These are phyloP conservation scores for Pseudogymnoascus sp. DNA, from an alignment of 2,329 filamentous ascomycete species.

Conservation along the genomic window DNA sequence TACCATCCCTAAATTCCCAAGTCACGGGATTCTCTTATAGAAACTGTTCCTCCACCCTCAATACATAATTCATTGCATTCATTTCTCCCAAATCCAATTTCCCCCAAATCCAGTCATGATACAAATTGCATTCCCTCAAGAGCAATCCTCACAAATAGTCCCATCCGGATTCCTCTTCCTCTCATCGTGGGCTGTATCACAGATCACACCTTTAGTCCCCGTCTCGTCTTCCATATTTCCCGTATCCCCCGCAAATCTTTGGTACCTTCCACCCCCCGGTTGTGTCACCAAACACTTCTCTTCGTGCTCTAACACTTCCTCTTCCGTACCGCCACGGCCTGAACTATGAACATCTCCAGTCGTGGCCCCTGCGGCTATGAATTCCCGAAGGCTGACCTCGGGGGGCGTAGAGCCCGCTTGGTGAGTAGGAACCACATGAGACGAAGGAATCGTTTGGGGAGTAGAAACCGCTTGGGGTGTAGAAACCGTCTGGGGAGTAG, in stretches of 20 bases:
- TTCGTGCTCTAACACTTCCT: neutral
- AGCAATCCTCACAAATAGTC: conserved; percentile 15
- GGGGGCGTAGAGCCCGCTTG: neutral
- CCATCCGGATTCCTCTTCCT: conserved; percentile 13
- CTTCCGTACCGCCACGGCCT: neutral
- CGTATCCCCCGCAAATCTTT: conserved; percentile 9
- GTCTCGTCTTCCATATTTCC: neutral
- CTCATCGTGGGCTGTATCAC: conserved; percentile 2
- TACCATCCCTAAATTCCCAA: neutral
- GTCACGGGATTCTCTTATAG: neutral
- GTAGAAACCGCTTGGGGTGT: no score
- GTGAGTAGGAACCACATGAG: neutral
- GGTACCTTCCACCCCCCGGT: conserved; percentile 9
- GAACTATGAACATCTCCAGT: neutral
- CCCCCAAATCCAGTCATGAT: neutral
- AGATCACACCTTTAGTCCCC: neutral
- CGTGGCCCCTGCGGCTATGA: neutral
- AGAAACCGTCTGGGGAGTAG: no score
- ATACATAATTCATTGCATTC: neutral
- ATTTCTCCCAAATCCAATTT: neutral
- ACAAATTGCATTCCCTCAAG: neutral
- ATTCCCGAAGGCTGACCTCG: neutral
- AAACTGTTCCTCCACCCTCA: neutral
- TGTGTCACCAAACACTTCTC: conserved; percentile 5
- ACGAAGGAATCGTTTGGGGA: no score